Base-by-base conservation (phyloP, 441 rosid genomes). In the Aleurites moluccanus region DNA sequence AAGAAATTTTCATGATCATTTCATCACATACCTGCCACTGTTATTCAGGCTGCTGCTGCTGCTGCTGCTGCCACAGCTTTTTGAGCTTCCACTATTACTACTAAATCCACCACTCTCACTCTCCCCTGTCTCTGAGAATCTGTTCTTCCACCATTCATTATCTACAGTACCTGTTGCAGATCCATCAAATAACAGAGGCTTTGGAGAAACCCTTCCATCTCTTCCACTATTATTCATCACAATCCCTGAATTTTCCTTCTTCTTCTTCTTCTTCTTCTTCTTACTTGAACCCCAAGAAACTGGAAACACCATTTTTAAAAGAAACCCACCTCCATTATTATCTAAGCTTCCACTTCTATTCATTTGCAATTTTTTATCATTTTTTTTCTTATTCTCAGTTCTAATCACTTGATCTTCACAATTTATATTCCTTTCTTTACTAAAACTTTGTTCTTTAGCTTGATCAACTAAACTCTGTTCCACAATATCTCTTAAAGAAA, bases 91-190 rank as follows among this genome's bases (percentile, higher is more conserved):
- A 49, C 86, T 81, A 27, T 84, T 84, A 28, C 83, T 76, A 69
- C 87, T 87, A 6, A 81, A 80, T 69, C 85, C 84, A 60, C 57
- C 75, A 33, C 83, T 87, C 63, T 84, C 90, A 52, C 80, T 81
- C 69, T 84, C 83, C 52, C 70, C 73, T 1, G 80, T 74, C 2
- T 67, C 83, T 10, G 84, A 56, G 63, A 71, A 64, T 69, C 83
- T 83, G 53, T 77, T 86, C 85, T 85, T 88, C 93, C 91, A 93
- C 97, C 97, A 90, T 11, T 91, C 93, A 75, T 78, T 84, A 55
- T 85, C 93, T 18, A 62, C 88, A n/a, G 27, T 72, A 27, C 30
- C 70, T 60, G 78, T 85, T 44, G 47, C 78, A 9, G 88, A 74
- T 72, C 85, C 89, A 13, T 85, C 88, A 0, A 78, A 73, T 30